phyloP scores from a whole-genome alignment of 257 asterid species.

The Catharanthus roseus region DNA sequence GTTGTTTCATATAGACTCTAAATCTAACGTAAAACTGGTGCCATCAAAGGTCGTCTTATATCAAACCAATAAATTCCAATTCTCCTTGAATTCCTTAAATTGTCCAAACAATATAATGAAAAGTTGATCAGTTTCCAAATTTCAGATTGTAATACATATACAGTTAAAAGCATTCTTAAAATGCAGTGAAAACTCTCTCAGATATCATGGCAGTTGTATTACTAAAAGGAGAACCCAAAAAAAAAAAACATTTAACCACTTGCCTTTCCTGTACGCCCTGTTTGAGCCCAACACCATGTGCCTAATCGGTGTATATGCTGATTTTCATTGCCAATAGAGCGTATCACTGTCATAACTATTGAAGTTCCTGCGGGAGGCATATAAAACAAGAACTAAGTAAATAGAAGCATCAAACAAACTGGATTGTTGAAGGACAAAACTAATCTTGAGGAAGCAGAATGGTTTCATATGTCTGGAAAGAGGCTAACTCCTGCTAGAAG shows the following conservation, averaged over 20 bases:
- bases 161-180: background rate
- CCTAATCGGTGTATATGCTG: conserved; percentile 74
- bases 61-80: background rate
- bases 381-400: conserved; percentile 8
- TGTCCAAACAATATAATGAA: background rate
- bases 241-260: conserved; percentile 23
- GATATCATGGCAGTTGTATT: background rate
- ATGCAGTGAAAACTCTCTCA: background rate
- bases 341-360: conserved; percentile 76
- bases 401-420: background rate
- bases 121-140: background rate
- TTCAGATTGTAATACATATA: background rate
- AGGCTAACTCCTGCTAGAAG: conserved; percentile 3
- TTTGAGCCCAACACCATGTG: conserved; percentile 89
- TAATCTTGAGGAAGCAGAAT: background rate
- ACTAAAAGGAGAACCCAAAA: no score
- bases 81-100: background rate
- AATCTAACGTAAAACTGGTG: background rate
- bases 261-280: conserved; percentile 89
- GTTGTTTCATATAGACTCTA: background rate
- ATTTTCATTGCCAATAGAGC: conserved; percentile 82
- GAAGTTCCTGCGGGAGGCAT: conserved; percentile 38
- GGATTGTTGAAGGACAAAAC: background rate
- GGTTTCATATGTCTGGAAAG: background rate
- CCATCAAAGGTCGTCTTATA: no score